These are phyloP conservation scores for Themeda triandra DNA, from an alignment of 176 grass and related monocot species.

Conservation along the genomic window DNA sequence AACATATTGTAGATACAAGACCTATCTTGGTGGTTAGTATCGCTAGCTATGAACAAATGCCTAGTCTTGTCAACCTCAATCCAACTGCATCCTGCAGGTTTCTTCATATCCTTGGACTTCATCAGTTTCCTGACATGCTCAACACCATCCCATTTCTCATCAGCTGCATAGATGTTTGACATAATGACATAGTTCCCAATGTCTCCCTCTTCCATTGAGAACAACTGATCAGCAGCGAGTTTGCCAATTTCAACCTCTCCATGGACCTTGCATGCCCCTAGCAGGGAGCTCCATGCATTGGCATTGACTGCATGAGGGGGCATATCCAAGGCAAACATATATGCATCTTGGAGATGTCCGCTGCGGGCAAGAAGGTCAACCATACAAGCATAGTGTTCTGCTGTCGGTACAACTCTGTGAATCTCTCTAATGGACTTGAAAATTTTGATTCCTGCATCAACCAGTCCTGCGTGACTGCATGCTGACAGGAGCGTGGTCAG, in stretches of 20 bases:
- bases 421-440: conserved; percentile 53
- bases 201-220: conserved; percentile 36
- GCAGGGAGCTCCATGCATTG: conserved; percentile 52
- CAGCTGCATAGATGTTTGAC: conserved; percentile 77
- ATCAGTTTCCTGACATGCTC: conserved; percentile 66
- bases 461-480: conserved; percentile 65
- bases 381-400: conserved; percentile 65
- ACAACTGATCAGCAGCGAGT: conserved; percentile 48
- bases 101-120: conserved; percentile 66
- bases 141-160: conserved; percentile 62
- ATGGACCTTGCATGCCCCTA: conserved; percentile 63
- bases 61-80: conserved; percentile 53
- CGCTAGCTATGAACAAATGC: conserved; percentile 53
- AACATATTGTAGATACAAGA: conserved; percentile 34
- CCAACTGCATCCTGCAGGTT: conserved; percentile 80
- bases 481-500: conserved; percentile 69
- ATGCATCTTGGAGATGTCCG: conserved; percentile 60
- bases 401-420: conserved; percentile 43
- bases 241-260: conserved; percentile 45
- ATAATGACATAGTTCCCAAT: conserved; percentile 62
- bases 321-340: conserved; percentile 48
- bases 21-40: conserved; percentile 50
- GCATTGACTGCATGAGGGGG: conserved; percentile 46
- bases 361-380: conserved; percentile 64
- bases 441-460: conserved; percentile 58